These are phyloP conservation scores for Cicer chorassanicum DNA, from an alignment of 306 rosid genomes.

Conservation along the genomic window DNA sequence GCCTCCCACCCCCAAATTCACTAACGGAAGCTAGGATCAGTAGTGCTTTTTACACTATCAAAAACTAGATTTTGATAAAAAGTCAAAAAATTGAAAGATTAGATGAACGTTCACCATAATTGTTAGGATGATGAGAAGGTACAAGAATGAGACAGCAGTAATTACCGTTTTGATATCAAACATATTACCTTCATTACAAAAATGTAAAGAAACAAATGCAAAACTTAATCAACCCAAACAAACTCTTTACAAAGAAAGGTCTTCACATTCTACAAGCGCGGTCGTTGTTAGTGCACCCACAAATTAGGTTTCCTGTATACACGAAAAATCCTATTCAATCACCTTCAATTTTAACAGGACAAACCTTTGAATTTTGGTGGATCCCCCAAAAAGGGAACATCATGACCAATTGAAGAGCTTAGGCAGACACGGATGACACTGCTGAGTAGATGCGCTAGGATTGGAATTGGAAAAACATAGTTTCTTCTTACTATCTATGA, in stretches of 20 bases:
- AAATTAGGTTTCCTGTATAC: constrained; percentile 27
- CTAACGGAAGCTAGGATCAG: too few species aligned
- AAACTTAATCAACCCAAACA: constrained; percentile 34
- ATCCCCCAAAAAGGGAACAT: constrained; percentile 28
- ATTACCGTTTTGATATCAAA: constrained; percentile 35
- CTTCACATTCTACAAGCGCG: constrained; percentile 37
- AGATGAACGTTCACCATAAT: background rate
- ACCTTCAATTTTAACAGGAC: constrained; percentile 9
- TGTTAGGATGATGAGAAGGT: constrained; percentile 27
- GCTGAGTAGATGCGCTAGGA: background rate
- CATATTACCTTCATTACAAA: constrained; percentile 32
- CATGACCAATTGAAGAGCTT: constrained; percentile 18
- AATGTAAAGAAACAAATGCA: constrained; percentile 31
- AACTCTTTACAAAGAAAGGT: constrained; percentile 25
- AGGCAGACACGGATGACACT: constrained; percentile 21
- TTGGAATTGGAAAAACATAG: constrained; percentile 6
- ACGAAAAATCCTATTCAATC: constrained; percentile 37
- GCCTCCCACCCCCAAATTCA: too few species aligned
- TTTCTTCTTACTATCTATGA: constrained; percentile 30
- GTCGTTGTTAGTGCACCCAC: constrained; percentile 40
- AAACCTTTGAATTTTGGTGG: constrained; percentile 18
- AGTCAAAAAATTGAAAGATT: too few species aligned
- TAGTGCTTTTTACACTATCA: too few species aligned
- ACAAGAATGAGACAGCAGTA: constrained; percentile 18
- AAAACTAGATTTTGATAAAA: too few species aligned